Base-by-base conservation (phyloP, 345 rosid species). In the Heritiera littoralis region DNA sequence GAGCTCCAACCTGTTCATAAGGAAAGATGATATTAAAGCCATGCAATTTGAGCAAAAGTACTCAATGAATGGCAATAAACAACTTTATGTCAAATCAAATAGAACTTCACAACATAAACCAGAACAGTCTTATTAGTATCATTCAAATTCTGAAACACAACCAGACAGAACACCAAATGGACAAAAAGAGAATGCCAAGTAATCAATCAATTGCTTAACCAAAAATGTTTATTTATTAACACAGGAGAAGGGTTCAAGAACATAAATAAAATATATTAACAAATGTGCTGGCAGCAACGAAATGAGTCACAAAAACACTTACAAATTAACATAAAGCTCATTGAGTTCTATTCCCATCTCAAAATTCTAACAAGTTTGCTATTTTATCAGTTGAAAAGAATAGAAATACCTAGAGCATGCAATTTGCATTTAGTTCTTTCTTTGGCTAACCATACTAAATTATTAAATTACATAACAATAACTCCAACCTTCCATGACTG, bases 1-100 rank as follows among this genome's bases (percentile, higher is more conserved):
- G 99, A 78, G 99, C 99, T 81, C 99, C 98, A 84, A 95, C 99
- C 98, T 93, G 65, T 51, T 61, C 14, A 70, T 11, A 63, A 28
- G 0, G 0, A 11, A 79, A 54, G 40, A 72, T 8, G 32, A 41
- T 12, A 52, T 52, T 51, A 32, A 13, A 30, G 8, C 46, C 15
- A 18, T 35, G 7, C 5, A 72, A 1, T 17, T 54, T 32, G 1
- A 30, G 15, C 30, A 32, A 52, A 52, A 40, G 0, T 30, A 8
- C 58, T 12, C 14, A 48, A 28, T 4, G 1, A 14, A 70, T 6
- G 4, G 15, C n/a, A 54, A 6, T 15, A 52, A 52, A 1, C 61
- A 52, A 52, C 46, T 12, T 9, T 2, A 30, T 0, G 15, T 71
- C 43, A 71, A 51, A 35, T 7, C 0, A 30, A 7, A 28, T 9